phyloP scores from a whole-genome alignment of 345 rosid genomes.

The Anacardium occidentale region DNA sequence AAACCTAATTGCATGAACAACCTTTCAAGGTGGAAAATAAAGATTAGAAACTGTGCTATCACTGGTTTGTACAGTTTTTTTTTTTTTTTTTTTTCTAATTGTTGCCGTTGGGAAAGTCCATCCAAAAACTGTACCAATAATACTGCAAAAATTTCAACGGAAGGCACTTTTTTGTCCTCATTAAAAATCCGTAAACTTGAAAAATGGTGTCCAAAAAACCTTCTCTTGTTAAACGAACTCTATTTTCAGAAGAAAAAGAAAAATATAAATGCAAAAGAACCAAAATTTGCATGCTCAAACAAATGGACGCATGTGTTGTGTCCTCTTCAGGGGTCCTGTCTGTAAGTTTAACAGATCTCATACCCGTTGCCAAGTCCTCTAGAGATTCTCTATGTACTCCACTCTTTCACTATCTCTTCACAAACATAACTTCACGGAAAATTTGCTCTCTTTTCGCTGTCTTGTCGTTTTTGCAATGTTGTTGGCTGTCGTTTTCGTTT shows the following conservation, averaged over 20 bases:
- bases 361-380: conserved; percentile 3
- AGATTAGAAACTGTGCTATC: too few species aligned
- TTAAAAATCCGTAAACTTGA: background rate
- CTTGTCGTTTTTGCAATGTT: conserved; percentile 14
- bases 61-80: background rate
- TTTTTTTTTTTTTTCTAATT: background rate
- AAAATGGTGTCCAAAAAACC: background rate
- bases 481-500: conserved; percentile 40
- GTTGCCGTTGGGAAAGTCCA: conserved; percentile 7
- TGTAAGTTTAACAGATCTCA: conserved; percentile 25
- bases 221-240: background rate
- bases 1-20: too few species aligned
- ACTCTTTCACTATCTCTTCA: conserved; percentile 22
- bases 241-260: background rate
- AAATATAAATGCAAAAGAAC: background rate
- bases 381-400: conserved; percentile 27
- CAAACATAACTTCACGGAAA: background rate
- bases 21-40: too few species aligned
- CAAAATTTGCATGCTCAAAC: conserved; percentile 31
- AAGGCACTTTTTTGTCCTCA: conserved; percentile 16
- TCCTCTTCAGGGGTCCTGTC: conserved; percentile 1
- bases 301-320: conserved; percentile 32
- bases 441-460: conserved; percentile 6
- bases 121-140: background rate
- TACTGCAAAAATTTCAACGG: conserved; percentile 1